Conservation (phyloP, 768 basidiomycete genomes). For the Macrocybe gigantea region DNA sequence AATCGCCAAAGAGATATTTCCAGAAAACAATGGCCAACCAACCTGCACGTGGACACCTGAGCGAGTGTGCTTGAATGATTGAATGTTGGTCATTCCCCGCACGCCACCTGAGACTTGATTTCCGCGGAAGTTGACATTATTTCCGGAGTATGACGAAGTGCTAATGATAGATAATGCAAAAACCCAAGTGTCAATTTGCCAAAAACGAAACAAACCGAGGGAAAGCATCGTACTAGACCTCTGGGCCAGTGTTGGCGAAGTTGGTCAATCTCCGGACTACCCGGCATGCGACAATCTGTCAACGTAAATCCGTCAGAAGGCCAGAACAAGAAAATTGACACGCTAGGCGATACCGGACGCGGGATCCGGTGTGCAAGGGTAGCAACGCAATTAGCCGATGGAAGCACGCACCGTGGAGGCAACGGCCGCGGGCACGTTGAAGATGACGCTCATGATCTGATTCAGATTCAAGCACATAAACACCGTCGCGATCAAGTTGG, state of each 20-base stretch:
- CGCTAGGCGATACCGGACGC: not conserved
- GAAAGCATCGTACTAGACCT: constrained; percentile 34
- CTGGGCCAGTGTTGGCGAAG: constrained; percentile 35
- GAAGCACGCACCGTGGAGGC: constrained; percentile 37
- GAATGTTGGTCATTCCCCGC: constrained; percentile 13
- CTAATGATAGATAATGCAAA: constrained; percentile 8
- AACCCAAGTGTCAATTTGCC: not conserved
- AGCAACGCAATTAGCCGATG: not conserved
- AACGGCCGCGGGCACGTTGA: constrained; percentile 60
- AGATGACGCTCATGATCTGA: constrained; percentile 59
- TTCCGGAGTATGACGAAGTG: constrained; percentile 19
- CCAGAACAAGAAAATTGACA: not conserved
- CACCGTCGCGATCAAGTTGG: constrained; percentile 39
- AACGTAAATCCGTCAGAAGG: not conserved
- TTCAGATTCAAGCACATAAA: constrained; percentile 67
- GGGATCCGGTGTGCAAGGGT: no score
- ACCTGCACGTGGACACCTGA: constrained; percentile 44
- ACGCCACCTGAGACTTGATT: constrained; percentile 9
- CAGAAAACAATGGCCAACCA: not conserved
- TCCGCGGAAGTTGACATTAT: constrained; percentile 16
- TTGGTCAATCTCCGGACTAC: constrained; percentile 55
- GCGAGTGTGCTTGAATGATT: constrained; percentile 10
- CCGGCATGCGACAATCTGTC: constrained; percentile 53
- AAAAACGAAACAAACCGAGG: not conserved
- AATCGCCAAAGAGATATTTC: not conserved